Evolutionary conservation across 2,329 filamentous ascomycete genomes (phyloP).

Genomic region (Talaromyces islandicus): DNA sequence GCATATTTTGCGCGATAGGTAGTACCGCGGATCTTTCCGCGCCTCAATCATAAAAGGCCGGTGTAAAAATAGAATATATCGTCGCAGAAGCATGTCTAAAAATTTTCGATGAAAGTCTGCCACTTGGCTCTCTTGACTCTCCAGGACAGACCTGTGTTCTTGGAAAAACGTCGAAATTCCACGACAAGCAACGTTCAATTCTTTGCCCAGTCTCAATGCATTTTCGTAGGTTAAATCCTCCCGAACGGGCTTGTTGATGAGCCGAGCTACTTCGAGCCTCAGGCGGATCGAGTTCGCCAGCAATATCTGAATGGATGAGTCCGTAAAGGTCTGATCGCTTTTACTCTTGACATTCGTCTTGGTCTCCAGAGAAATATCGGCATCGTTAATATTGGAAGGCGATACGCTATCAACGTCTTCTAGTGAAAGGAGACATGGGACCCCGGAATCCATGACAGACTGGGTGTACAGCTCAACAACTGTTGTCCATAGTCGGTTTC

Average conservation of each 20-base stretch:
- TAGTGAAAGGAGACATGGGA: slow-evolving; percentile 42
- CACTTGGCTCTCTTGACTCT: neutral
- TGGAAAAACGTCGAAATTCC: slow-evolving; percentile 2
- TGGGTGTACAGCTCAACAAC: slow-evolving; percentile 55
- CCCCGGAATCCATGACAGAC: slow-evolving; percentile 49
- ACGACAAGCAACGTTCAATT: slow-evolving; percentile 1
- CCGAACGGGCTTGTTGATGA: slow-evolving; percentile 1
- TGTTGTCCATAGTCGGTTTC: slow-evolving; percentile 52
- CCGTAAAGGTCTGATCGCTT: neutral
- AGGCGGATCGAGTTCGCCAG: neutral
- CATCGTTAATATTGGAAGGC: slow-evolving; percentile 49
- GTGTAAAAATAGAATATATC: slow-evolving; percentile 6
- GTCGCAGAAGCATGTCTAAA: slow-evolving; percentile 5
- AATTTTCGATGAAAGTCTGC: slow-evolving; percentile 4
- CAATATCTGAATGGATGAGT: slow-evolving; percentile 7
- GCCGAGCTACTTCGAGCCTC: slow-evolving; percentile 6
- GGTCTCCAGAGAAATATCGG: slow-evolving; percentile 30
- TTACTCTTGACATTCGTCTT: neutral
- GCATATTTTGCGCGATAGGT: slow-evolving; percentile 7
- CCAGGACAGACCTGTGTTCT: neutral
- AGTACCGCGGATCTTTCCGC: slow-evolving; percentile 5
- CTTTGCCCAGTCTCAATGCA: slow-evolving; percentile 2
- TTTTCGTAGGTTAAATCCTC: slow-evolving; percentile 12
- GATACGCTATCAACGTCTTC: slow-evolving; percentile 44
- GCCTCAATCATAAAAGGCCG: slow-evolving; percentile 10